phyloP scores from a whole-genome alignment of 345 rosid species.

The Brassica napus region DNA sequence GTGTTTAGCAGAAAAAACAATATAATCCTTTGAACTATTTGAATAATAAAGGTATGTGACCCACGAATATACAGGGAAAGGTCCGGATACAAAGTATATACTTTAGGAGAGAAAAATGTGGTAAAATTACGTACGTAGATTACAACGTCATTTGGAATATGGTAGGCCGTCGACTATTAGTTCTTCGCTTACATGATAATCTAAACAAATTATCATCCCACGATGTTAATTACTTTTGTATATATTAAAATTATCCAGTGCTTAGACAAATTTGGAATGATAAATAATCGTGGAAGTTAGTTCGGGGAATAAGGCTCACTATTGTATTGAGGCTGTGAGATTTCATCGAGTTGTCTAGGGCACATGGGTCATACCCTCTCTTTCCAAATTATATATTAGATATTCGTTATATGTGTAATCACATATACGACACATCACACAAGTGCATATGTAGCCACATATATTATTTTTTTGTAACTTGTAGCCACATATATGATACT shows the following conservation, averaged over 20 bases:
- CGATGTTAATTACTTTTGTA: neutral
- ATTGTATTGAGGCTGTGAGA: constrained; percentile 24
- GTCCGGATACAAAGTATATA: constrained; percentile 41
- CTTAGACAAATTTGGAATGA: neutral
- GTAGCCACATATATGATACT: constrained; percentile 1
- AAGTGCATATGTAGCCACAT: constrained; percentile 20
- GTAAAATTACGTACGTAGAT: constrained; percentile 5
- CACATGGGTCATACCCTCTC: constrained; percentile 33
- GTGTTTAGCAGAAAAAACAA: neutral
- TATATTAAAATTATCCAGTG: neutral
- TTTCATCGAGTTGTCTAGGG: constrained; percentile 36
- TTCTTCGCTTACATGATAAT: constrained; percentile 32
- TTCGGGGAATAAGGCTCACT: constrained; percentile 14
- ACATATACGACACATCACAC: constrained; percentile 8
- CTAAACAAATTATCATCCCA: constrained; percentile 20
- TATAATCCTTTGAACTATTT: constrained; percentile 9
- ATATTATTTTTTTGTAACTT: too few relatives aligned
- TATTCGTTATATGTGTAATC: constrained; percentile 19
- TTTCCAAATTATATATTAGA: constrained; percentile 17
- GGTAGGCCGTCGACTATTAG: constrained; percentile 31
- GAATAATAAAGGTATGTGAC: constrained; percentile 20
- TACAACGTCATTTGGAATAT: constrained; percentile 29
- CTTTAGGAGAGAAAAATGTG: constrained; percentile 1
- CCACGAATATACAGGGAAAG: constrained; percentile 21
- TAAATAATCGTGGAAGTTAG: constrained; percentile 16